Evolutionary conservation across 805 yeast species (phyloP), one percentile per base, ranked within the genome.

Genomic region (Yarrowia bubula): DNA sequence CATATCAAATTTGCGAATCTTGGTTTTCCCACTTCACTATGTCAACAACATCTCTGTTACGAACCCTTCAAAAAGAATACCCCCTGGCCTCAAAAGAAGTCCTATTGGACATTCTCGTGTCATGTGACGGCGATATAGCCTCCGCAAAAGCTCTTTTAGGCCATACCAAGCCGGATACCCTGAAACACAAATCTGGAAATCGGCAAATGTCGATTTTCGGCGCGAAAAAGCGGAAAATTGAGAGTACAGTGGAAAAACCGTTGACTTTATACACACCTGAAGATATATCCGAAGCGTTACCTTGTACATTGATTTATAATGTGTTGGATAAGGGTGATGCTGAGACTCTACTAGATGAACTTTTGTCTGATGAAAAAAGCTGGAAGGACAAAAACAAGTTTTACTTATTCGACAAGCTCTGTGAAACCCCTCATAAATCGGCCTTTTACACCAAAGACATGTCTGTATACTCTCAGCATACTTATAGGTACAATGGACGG

Each of bases 391-490:
- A 76, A 8, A 78, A 80, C 28, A 76, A 79, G 68, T 89, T 89
- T 71, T 80, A 83, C 66, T 75, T 89, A 9, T 88, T 87, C 68
- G 91, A 87, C 1, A 83, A 86, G 15, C 73, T 78, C 60, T 88
- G 90, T 60, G 71, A 70, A 7, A 84, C 92, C 1, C 82, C 83
- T n/a, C 91, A 86, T 71, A 72, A 75, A 6, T 75, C 83, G 1
- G 77, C 79, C 4, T 48, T 77, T 9, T 83, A 79, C 69, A 69
- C 77, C 0, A 69, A 70, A 37, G 63, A 75, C 67, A 32, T 71
- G 32, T 53, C 65, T 22, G 55, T 65, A 7, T 62, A 68, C 9
- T 68, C 67, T 32, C 66, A 67, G 58, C n/a, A 65, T 39, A 66
- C 65, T 64, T 67, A 68, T 2, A 60, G 75, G 38, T 69, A 76